Conservation (phyloP, 2,329 filamentous ascomycete genomes). For the Grosmannia clavigera region DNA sequence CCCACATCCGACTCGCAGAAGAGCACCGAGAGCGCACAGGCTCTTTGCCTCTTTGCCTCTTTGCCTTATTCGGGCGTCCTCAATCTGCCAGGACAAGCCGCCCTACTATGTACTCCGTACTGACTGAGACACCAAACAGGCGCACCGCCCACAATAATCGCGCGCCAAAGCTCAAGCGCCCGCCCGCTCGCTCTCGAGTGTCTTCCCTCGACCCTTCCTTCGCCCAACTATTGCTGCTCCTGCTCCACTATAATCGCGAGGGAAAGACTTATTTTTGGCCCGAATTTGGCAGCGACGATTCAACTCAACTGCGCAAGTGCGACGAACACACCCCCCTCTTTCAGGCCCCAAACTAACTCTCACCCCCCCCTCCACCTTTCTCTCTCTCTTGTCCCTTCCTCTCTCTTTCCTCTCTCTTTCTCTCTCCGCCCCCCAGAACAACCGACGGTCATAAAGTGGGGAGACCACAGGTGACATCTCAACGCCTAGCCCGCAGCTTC, state of each 20-base stretch:
- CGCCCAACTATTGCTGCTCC: not conserved
- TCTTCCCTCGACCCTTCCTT: not conserved
- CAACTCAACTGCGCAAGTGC: not conserved
- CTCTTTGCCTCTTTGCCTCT: too few relatives aligned
- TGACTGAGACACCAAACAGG: constrained; percentile 2
- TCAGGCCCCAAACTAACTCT: too few relatives aligned
- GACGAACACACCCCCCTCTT: not conserved
- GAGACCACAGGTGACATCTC: constrained; percentile 4
- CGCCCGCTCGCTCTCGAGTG: constrained; percentile 2
- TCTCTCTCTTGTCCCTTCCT: not conserved
- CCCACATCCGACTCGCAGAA: not conserved
- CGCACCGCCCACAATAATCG: constrained; percentile 10
- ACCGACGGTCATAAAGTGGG: constrained; percentile 4
- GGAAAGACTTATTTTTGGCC: constrained; percentile 7
- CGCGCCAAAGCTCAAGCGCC: constrained; percentile 13
- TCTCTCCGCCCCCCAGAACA: not conserved
- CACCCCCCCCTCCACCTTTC: not conserved
- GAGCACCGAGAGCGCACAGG: too few relatives aligned
- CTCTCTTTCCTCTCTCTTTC: not conserved
- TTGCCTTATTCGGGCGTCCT: not conserved
- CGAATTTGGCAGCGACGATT: not conserved
- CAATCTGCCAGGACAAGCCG: not conserved
- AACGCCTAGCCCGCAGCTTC: constrained; percentile 7
- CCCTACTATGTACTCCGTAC: not conserved
- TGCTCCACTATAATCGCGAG: not conserved